phyloP scores from a whole-genome alignment of 2,329 filamentous ascomycete genomes.

The Talaromyces pinophilus region DNA sequence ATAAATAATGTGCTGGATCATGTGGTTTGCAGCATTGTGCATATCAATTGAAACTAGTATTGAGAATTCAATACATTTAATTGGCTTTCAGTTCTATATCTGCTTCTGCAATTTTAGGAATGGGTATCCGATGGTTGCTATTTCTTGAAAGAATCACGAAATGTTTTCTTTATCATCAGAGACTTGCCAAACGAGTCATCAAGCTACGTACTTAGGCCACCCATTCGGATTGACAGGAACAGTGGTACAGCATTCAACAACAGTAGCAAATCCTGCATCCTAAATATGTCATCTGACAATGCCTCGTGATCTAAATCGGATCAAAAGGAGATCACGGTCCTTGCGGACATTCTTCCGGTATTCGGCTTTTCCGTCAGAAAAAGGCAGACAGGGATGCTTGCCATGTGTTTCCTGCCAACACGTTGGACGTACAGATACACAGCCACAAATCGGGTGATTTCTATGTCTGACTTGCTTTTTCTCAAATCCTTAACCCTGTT shows the following conservation, averaged over 20 bases:
- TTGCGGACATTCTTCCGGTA: background rate
- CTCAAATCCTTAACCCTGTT: background rate
- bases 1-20: constrained; percentile 4
- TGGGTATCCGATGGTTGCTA: background rate
- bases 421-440: constrained; percentile 1
- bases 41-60: background rate
- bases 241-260: background rate
- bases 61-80: background rate
- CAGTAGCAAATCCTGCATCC: background rate
- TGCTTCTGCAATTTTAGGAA: background rate
- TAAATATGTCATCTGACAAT: constrained; percentile 8
- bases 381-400: background rate
- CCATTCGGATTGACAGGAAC: constrained; percentile 10
- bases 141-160: background rate
- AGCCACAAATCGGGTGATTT: constrained; percentile 10
- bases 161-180: background rate
- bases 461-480: background rate
- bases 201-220: background rate
- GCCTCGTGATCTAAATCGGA: constrained; percentile 4
- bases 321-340: background rate
- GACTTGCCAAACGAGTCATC: background rate
- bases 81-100: background rate
- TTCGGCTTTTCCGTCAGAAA: background rate
- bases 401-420: constrained; percentile 16
- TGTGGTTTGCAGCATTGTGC: background rate